These are phyloP conservation scores for Lindgomyces ingoldianus DNA, from an alignment of 495 filamentous ascomycete species.

Conservation along the genomic window DNA sequence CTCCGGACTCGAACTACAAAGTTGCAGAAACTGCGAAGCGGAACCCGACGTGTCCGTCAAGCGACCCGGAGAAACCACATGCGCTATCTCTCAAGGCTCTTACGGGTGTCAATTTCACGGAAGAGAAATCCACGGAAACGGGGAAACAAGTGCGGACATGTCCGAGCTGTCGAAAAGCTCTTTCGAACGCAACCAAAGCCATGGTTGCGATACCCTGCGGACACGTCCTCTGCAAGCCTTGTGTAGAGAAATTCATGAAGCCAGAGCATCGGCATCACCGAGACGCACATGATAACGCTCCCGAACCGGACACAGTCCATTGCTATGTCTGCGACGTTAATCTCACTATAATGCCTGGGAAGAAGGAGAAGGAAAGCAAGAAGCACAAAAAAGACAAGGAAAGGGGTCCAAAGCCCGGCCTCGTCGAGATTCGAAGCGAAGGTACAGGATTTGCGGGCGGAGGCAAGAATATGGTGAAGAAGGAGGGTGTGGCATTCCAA, in stretches of 20 bases:
- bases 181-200: constrained; percentile 82
- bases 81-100: constrained; percentile 80
- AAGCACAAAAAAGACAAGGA: constrained; percentile 54
- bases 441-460: constrained; percentile 92
- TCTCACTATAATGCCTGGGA: constrained; percentile 60
- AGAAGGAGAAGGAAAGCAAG: constrained; percentile 46
- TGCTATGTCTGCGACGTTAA: constrained; percentile 92
- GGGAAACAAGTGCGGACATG: constrained; percentile 65
- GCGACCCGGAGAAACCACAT: constrained; percentile 68
- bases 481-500: constrained; percentile 78
- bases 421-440: constrained; percentile 83
- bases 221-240: constrained; percentile 88
- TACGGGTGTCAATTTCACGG: constrained; percentile 76
- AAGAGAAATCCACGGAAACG: constrained; percentile 59
- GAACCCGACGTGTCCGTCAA: constrained; percentile 78
- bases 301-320: constrained; percentile 50
- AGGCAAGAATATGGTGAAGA: constrained; percentile 79
- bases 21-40: constrained; percentile 61
- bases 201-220: constrained; percentile 90
- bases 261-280: constrained; percentile 40
- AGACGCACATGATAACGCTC: constrained; percentile 63
- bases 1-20: constrained; percentile 59
- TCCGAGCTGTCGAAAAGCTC: constrained; percentile 81
- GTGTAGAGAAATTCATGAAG: constrained; percentile 82
- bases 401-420: constrained; percentile 65